Conservation (phyloP, 495 filamentous ascomycete species). For the Trichodelitschia bisporula region DNA sequence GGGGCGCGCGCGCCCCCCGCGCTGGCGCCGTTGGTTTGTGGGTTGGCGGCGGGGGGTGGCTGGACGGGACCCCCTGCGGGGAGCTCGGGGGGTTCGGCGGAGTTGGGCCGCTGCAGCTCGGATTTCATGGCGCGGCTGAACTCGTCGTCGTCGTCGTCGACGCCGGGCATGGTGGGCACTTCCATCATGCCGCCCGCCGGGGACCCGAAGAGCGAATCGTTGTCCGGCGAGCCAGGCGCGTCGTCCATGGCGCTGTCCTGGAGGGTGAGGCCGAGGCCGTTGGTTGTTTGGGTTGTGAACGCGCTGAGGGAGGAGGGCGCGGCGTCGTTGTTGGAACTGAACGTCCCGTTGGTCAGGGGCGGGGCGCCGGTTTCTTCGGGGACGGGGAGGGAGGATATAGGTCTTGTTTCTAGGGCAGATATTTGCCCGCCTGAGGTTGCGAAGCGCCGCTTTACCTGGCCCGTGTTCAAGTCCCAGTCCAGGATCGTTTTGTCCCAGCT, state of each 20-base stretch:
- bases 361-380: slow-evolving; percentile 42
- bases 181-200: slow-evolving; percentile 29
- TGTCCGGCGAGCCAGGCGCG: slow-evolving; percentile 33
- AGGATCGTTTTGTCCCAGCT: slow-evolving; percentile 89
- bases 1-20: background rate
- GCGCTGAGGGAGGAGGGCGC: background rate
- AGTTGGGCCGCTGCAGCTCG: slow-evolving; percentile 17
- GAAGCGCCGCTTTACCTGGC: slow-evolving; percentile 48
- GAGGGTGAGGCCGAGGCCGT: too few relatives aligned
- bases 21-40: slow-evolving; percentile 1
- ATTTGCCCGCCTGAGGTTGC: slow-evolving; percentile 61
- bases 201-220: slow-evolving; percentile 55
- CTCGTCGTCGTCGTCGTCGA: slow-evolving; percentile 66
- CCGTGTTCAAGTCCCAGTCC: slow-evolving; percentile 91
- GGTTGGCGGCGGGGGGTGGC: slow-evolving; percentile 2
- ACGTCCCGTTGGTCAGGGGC: slow-evolving; percentile 31
- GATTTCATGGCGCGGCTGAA: slow-evolving; percentile 57
- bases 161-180: slow-evolving; percentile 8
- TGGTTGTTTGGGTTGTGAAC: slow-evolving; percentile 26
- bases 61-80: slow-evolving; percentile 16
- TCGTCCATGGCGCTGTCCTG: slow-evolving; percentile 18
- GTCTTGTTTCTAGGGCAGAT: slow-evolving; percentile 63
- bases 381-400: slow-evolving; percentile 47
- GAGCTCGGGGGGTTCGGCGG: too few relatives aligned
- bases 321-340: slow-evolving; percentile 33